Evolutionary conservation across 768 basidiomycete species (phyloP).

Genomic region (Podaxis sp.): DNA sequence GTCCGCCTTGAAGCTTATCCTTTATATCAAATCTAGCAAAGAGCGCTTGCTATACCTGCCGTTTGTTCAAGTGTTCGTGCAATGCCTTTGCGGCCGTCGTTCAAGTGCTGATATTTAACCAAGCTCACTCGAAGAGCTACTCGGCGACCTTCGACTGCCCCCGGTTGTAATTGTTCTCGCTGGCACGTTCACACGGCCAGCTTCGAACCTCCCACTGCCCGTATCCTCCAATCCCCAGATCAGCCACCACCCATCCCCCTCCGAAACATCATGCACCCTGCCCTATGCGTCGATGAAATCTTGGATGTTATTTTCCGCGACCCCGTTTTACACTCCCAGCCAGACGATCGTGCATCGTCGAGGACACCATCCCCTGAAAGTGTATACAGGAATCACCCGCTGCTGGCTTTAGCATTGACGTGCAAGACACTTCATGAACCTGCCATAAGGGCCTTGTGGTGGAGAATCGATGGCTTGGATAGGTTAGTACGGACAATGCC

Average conservation of each 20-base stretch:
- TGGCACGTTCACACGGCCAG: background rate
- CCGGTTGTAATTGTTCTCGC: background rate
- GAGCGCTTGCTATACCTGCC: too few relatives aligned
- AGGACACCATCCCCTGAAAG: background rate
- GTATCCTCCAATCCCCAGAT: background rate
- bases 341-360: background rate
- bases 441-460: background rate
- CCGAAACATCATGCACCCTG: background rate
- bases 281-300: conserved; percentile 2
- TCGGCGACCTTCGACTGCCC: background rate
- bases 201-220: background rate
- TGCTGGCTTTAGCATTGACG: conserved; percentile 3
- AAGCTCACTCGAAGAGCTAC: background rate
- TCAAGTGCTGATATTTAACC: background rate
- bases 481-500: background rate
- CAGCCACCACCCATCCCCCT: background rate
- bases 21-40: too few relatives aligned
- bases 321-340: background rate
- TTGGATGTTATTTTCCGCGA: conserved; percentile 5
- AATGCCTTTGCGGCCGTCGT: too few relatives aligned
- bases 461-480: background rate
- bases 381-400: background rate
- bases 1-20: too few relatives aligned
- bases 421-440: conserved; percentile 9
- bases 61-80: too few relatives aligned